Percentiles rank a stretch among this genome's conserved stretches.
Conservation (phyloP, 352 stramenopile species). For the Phytophthora ohioensis region DNA sequence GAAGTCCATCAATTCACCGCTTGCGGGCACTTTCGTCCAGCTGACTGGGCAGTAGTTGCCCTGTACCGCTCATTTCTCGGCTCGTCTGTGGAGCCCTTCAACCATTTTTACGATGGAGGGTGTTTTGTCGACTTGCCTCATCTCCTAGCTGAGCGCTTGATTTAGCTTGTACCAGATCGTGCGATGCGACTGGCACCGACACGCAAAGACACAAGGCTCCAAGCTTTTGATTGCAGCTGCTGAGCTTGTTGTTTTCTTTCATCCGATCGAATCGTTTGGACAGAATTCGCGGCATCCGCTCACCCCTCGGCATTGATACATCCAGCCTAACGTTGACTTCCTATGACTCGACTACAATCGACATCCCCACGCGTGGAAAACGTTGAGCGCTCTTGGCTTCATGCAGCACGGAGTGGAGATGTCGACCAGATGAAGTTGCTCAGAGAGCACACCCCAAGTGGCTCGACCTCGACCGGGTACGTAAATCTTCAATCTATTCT, state of each 20-base stretch:
- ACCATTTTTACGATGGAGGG: slow-evolving; percentile 3
- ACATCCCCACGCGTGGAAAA: not conserved
- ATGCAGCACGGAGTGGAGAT: slow-evolving; percentile 6
- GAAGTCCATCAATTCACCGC: slow-evolving; percentile 3
- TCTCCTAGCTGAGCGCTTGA: not conserved
- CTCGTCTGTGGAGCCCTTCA: slow-evolving; percentile 20
- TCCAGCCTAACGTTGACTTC: too few species aligned
- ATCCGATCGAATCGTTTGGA: not conserved
- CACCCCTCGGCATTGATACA: not conserved
- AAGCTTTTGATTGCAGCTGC: not conserved
- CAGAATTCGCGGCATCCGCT: not conserved
- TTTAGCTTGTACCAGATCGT: not conserved
- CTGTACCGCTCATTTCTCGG: slow-evolving; percentile 1
- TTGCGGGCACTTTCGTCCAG: not conserved
- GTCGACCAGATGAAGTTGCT: slow-evolving; percentile 19
- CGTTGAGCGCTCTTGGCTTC: slow-evolving; percentile 13
- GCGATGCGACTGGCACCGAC: not conserved
- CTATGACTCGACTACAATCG: slow-evolving; percentile 3
- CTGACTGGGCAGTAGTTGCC: not conserved
- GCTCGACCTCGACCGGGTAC: slow-evolving; percentile 37
- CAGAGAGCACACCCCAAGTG: slow-evolving; percentile 20
- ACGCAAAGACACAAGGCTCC: too few species aligned
- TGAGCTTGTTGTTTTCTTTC: not conserved
- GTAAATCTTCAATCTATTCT: not conserved
- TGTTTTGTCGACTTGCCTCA: slow-evolving; percentile 8